A percentile compares a stretch with the other conserved stretches of the same genome.
phyloP scores from a whole-genome alignment of 1,284 basidiomycete species.

The Ceratobasidium sp. region DNA sequence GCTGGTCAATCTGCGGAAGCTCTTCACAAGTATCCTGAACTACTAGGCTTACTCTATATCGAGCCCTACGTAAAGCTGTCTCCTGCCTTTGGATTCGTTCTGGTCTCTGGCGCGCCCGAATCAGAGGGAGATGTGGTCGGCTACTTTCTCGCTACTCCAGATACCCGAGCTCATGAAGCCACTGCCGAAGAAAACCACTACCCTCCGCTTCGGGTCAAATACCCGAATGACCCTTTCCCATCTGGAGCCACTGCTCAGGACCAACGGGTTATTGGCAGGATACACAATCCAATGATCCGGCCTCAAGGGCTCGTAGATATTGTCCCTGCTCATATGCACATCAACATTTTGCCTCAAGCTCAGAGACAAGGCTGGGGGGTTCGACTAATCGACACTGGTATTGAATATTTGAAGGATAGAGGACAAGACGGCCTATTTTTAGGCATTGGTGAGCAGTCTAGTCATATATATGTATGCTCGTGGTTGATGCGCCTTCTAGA shows the following conservation, averaged over 20 bases:
- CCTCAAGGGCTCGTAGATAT: conserved; percentile 59
- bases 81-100: conserved; percentile 72
- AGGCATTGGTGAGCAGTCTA: conserved; percentile 18
- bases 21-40: conserved; percentile 65
- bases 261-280: conserved; percentile 51
- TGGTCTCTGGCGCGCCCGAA: conserved; percentile 47
- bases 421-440: conserved; percentile 26
- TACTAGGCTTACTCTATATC: conserved; percentile 72
- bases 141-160: conserved; percentile 65
- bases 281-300: conserved; percentile 59
- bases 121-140: conserved; percentile 58
- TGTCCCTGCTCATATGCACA: conserved; percentile 70
- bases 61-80: conserved; percentile 75
- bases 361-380: conserved; percentile 66
- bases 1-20: conserved; percentile 69
- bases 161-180: conserved; percentile 65
- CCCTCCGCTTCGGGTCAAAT: conserved; percentile 62
- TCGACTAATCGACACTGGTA: conserved; percentile 60
- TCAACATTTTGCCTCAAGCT: conserved; percentile 69
- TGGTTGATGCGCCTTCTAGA: no score
- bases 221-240: conserved; percentile 50
- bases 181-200: conserved; percentile 63
- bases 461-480: no score
- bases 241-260: conserved; percentile 17
- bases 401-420: conserved; percentile 54